A percentile compares a stretch with the other conserved stretches of the same genome.
Evolutionary conservation across 2,329 filamentous ascomycete species (phyloP).

Genomic region (Trichoderma sp.): DNA sequence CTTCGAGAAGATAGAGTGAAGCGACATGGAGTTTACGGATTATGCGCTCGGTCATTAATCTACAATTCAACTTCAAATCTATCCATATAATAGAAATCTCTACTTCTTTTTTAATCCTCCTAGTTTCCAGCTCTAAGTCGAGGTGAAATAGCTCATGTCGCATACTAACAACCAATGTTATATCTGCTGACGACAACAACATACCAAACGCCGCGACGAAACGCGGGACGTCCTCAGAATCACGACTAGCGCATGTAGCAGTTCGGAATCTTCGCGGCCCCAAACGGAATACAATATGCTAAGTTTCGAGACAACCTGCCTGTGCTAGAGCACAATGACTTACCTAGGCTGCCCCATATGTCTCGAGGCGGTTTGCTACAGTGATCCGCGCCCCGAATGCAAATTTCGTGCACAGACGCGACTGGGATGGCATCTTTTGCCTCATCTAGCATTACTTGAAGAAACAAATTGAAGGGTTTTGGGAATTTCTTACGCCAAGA

Average conservation of each 20-base stretch:
- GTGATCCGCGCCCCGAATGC: conserved; percentile 6
- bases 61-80: not conserved
- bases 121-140: not conserved
- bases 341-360: not conserved
- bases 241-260: not conserved
- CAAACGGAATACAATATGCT: not conserved
- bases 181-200: not conserved
- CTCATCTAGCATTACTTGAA: not conserved
- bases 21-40: not conserved
- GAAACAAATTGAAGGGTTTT: too few relatives aligned
- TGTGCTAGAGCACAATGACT: not conserved
- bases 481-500: not conserved
- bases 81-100: not conserved
- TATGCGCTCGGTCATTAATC: not conserved
- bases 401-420: not conserved
- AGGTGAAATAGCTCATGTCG: not conserved
- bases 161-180: not conserved
- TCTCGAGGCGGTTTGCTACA: not conserved
- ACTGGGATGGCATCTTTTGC: not conserved
- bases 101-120: not conserved
- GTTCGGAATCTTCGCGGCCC: not conserved
- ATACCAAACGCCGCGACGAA: not conserved
- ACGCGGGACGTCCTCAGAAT: not conserved
- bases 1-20: not conserved
- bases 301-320: not conserved